Conservation (phyloP, 2,329 filamentous ascomycete species). For the Penicillium frequentans region DNA sequence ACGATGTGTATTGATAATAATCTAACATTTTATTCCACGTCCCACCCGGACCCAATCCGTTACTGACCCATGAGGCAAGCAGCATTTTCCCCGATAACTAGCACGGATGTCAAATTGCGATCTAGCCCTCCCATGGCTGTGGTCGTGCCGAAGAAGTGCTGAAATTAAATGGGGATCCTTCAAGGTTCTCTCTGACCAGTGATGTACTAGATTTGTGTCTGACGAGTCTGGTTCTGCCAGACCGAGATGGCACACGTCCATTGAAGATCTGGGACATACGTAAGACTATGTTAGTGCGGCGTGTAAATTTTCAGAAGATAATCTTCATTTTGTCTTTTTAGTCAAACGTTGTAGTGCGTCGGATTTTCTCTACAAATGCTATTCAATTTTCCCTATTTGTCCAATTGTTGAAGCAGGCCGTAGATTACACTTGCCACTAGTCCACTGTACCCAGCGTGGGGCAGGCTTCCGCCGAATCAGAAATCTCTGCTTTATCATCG, state of each 20-base stretch:
- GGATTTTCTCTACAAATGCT: not conserved
- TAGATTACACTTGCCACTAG: not conserved
- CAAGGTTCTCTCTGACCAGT: conserved; percentile 29
- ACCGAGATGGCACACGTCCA: conserved; percentile 44
- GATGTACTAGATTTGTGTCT: conserved; percentile 48
- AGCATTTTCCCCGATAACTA: conserved; percentile 36
- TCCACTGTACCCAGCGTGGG: not conserved
- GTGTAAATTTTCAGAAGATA: not conserved
- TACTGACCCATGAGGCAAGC: not conserved
- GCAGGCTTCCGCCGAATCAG: conserved; percentile 10
- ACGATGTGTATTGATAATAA: conserved; percentile 35
- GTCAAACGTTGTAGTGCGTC: no score
- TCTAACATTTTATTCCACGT: conserved; percentile 20
- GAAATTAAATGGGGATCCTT: conserved; percentile 54
- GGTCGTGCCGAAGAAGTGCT: conserved; percentile 99
- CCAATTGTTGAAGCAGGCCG: no score
- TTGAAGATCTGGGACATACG: conserved; percentile 46
- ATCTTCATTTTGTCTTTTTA: no score
- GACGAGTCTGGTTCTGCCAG: conserved; percentile 15
- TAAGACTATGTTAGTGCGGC: not conserved
- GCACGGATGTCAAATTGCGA: conserved; percentile 99
- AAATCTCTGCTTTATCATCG: conserved; percentile 19
- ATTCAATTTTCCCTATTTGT: no score
- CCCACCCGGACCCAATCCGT: not conserved
- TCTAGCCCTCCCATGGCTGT: conserved; percentile 75